Base-by-base conservation (phyloP, 108 stramenopile species). In the Nannochloropsis granulata region DNA sequence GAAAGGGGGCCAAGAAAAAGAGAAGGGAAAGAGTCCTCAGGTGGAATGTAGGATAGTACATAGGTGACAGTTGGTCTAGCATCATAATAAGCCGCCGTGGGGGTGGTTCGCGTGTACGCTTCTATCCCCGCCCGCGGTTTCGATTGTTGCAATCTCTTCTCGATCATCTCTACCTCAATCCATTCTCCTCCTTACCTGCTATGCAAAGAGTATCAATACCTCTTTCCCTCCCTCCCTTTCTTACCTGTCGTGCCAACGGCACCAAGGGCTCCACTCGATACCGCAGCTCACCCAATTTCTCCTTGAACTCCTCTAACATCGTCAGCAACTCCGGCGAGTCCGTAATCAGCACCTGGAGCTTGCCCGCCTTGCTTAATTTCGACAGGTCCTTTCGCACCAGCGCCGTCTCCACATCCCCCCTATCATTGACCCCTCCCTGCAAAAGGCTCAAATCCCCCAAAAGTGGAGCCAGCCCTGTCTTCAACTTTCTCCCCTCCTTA, bases 311-410 rank as follows among this genome's bases (percentile, higher is more conserved):
- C 10, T 43, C 81, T 45, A 91, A 84, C 13, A 91, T 84, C 34
- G 86, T 56, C 13, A 85, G 83, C 34, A 91, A 89, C 81, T 91
- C 91, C 25, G 91, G 91, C 25, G 91, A 83, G 45, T 91, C 87
- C 16, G 88, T 86, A 14, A 84, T 42, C 23, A 91, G 88, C 24
- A 87, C 86, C 81, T 87, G 88, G 25, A 91, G 88, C 83, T 87
- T 86, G 14, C 90, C 88, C 26, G 83, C 34, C 44, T 83, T 86
- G 43, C 84, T 89, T 43, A 89, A 79, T 43, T 84, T 86, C 21
- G 86, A 86, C n/a, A 82, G 26, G 78, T 87, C 86, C 23, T 84
- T 82, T 44, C 45, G 81, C 25, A 87, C 79, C 83, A 42, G 78
- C 2, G 87, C 86, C n/a, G 83, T 85, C 13, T 82, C 86, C 86